These are phyloP conservation scores for Cytospora schulzeri DNA, from an alignment of 2,329 filamentous ascomycete species.

Conservation along the genomic window DNA sequence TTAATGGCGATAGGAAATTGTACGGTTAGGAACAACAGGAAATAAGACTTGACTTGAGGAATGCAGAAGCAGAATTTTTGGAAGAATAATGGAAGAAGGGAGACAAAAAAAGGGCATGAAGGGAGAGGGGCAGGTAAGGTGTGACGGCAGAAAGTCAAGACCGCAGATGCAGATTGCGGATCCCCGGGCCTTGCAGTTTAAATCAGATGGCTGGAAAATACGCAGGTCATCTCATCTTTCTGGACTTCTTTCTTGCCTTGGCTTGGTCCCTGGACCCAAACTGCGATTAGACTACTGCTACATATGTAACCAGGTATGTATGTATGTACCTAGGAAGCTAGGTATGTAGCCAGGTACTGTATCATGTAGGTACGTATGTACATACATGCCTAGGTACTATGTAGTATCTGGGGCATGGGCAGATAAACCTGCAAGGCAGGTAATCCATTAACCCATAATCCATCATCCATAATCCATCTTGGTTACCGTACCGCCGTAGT, in stretches of 20 bases:
- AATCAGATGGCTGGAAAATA: conserved; percentile 22
- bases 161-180: background rate
- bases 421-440: conserved; percentile 3
- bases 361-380: no score
- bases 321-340: background rate
- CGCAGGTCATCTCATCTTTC: conserved; percentile 4
- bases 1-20: conserved; percentile 1
- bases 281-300: no score
- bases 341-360: background rate
- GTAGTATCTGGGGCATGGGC: no score
- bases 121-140: conserved; percentile 8
- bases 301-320: no score
- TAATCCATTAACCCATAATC: background rate
- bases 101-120: conserved; percentile 9
- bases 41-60: background rate
- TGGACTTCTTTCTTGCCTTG: no score
- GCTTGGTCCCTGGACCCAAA: background rate
- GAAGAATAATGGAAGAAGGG: background rate
- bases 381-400: no score
- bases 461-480: no score
- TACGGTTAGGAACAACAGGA: conserved; percentile 8
- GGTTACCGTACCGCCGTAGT: no score
- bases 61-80: background rate
- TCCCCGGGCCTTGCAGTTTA: conserved; percentile 8
- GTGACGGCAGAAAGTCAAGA: conserved; percentile 9